Evolutionary conservation across 2,329 filamentous ascomycete species (phyloP), one percentile per base, ranked within the genome.

Genomic region (Clonostachys sp.): DNA sequence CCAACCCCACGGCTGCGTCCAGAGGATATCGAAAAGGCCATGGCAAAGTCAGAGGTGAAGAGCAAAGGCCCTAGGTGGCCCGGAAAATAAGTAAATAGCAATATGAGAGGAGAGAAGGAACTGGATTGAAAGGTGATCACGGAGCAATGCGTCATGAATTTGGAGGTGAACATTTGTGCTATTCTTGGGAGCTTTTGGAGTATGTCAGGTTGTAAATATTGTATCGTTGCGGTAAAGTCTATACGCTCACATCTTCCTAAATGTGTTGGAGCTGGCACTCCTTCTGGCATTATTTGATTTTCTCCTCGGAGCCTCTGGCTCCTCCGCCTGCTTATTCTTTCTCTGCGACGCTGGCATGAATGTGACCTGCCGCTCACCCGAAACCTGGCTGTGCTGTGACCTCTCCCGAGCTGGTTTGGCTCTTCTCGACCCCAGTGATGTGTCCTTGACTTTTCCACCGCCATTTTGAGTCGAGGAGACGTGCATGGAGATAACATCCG

Each of bases 261-360:
- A 88, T 39, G 83, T 83, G 66, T 92, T 91, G 45, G 77, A 78
- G 66, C 86, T 90, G 45, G 88, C 88, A 65, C 86, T 91, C 57
- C 87, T 73, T 57, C 87, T 80, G 48, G 62, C 61, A 47, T 70
- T 70, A 42, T 46, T 49, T 33, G 61, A 62, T 54, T 64, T 68
- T 30, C 24, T 30, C 41, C 61, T 62, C 41, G 61, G 60, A 24
- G 61, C 55, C 17, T 56, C 54, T 34, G 55, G 55, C n/a, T 50
- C 50, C 38, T 51, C 45, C 24, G 49, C 49, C 41, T 62, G 57
- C 36, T 74, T 64, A 61, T 72, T 69, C 57, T 77, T 81, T 63
- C 69, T 80, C 55, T 64, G 74, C 9, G 71, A 74, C 51, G 77
- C 73, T 9, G 87, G 87, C 49, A 84, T 76, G 63, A 91, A 92